Conservation (phyloP, 768 basidiomycete genomes). For the Mycena filopes region DNA sequence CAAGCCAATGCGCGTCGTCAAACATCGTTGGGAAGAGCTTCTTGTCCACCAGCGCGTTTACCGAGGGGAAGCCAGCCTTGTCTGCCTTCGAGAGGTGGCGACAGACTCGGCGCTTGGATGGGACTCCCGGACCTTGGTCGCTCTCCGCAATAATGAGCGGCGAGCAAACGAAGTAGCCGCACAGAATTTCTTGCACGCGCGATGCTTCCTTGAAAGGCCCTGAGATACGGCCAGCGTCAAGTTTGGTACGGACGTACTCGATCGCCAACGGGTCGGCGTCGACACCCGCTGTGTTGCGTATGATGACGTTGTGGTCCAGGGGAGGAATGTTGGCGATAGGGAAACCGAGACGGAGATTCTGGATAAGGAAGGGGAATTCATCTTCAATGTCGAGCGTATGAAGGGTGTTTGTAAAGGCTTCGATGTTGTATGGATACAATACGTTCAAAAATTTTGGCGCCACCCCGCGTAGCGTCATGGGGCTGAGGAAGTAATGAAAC, state of each 20-base stretch:
- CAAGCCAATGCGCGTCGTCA: background rate
- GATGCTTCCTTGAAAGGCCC: background rate
- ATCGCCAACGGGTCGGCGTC: background rate
- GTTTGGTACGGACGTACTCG: conserved; percentile 1
- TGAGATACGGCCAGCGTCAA: background rate
- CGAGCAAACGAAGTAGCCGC: conserved; percentile 14
- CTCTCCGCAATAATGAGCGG: conserved; percentile 7
- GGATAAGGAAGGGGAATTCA: conserved; percentile 10
- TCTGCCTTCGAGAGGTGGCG: conserved; percentile 14
- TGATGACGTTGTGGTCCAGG: background rate
- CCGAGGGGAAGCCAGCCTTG: background rate
- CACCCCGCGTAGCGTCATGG: no score
- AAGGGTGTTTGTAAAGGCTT: conserved; percentile 12
- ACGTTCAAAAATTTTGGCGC: background rate
- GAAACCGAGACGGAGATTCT: conserved; percentile 18
- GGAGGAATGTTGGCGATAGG: conserved; percentile 8
- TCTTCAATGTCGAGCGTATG: background rate
- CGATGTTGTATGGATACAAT: conserved; percentile 4
- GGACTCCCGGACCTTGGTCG: conserved; percentile 6
- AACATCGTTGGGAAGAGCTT: conserved; percentile 9
- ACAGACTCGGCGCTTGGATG: conserved; percentile 3
- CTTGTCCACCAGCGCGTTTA: conserved; percentile 7
- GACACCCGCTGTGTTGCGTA: conserved; percentile 4
- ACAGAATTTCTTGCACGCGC: background rate
- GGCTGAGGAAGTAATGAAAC: background rate